Base-by-base conservation (phyloP, 75 land plant species). In the Picea sitchensis region DNA sequence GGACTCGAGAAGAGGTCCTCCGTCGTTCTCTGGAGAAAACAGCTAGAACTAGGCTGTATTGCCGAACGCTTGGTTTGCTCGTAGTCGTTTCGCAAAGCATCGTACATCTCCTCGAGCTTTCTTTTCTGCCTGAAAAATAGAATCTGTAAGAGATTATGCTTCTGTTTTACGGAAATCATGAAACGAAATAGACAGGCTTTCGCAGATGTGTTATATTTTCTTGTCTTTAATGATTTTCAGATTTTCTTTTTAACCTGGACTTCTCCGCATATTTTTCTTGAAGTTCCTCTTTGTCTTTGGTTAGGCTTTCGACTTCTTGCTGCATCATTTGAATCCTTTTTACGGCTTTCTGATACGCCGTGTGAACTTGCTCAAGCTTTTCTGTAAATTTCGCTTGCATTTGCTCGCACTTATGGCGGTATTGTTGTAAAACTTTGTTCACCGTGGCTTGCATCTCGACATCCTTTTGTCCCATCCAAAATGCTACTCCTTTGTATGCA, bases 51-150 rank as follows among this genome's bases (percentile, higher is more conserved):
- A n/a, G 96, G 92, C 56, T 88, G 92, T 65, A 90, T 90, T 3
- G 92, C 88, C 13, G 89, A 86, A 11, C 91, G 81, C 80, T 98
- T 95, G 80, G 89, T 23, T 41, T 92, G 88, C 77, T 98, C 98
- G 76, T 89, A 89, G 56, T 98, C 99, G 73, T 79, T 91, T 80
- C 94, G 85, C 65, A 95, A 73, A 26, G 91, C 84, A 83, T 98
- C 99, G 84, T 98, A 98, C 98, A 98, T 93, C 81, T 98, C 99
- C 78, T 98, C 98, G 58, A 98, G 91, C 83, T 98, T 98, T 67
- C 99, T 90, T 84, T 98, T 98, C 83, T 95, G 98, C 83, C 98
- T 98, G 87, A 23, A n/a, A 84, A 12, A 32, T 44, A 21, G 44
- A 67, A 67, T 76, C 51, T 79, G 60, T 61, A 17, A 47, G 51